Base-by-base conservation (phyloP, 352 stramenopile genomes). In the Pythium monospermum region DNA sequence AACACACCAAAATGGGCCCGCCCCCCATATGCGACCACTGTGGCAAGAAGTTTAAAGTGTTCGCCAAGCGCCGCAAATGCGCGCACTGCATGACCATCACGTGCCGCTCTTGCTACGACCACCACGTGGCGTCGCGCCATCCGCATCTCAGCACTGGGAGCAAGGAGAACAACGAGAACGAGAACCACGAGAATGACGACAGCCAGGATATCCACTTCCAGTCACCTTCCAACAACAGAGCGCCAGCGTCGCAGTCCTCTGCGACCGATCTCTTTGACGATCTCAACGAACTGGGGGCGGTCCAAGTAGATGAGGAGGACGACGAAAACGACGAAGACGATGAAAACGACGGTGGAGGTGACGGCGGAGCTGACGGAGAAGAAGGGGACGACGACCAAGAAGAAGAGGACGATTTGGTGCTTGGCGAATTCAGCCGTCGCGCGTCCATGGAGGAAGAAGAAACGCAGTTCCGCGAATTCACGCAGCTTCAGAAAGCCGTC, bases 31-130 rank as follows among this genome's bases (percentile, higher is more conserved):
- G 76, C 43, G 74, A 79, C 26, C 66, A 84, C 45, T 89, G 78
- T 49, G 61, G 64, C 64, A 85, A 87, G 62, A 87, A 85, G 64
- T 79, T 91, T 48, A 87, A 84, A 42, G 72, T 91, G 28, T 87
- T 91, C 51, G 58, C 64, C 7, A 72, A 73, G 53, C 78, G 77
- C 55, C 81, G 73, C 53, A 85, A 83, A 48, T 91, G 79, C 56
- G 68, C 76, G 54, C 64, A 87, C 64, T 88, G 79, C 61, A 72
- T 69, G 53, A 57, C 45, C 37, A 47, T 71, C n/a, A 59, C 87
- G 41, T 91, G 79, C 52, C 78, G 76, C 49, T 27, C 41, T n/a
- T 91, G 79, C 57, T 60, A 74, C 25, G 30, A 63, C 7, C 47
- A 59, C 33, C 79, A 91, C 51, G 45, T 84, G 33, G 56, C 64